Base-by-base conservation (phyloP, 164 flowering plant species). In the Dillenia suffruticosa region DNA sequence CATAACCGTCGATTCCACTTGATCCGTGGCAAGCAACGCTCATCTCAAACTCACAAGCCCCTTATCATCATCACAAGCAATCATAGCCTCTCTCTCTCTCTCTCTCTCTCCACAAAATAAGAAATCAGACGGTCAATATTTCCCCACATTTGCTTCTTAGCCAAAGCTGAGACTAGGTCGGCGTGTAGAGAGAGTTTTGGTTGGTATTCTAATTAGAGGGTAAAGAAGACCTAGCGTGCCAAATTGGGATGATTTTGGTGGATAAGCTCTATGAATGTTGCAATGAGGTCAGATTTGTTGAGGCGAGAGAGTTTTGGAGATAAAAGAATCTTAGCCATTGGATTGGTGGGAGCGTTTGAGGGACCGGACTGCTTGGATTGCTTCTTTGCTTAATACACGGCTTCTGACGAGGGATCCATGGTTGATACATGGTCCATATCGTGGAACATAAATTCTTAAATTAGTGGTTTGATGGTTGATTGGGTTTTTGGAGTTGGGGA, bases 321-420 rank as follows among this genome's bases (percentile, higher is more conserved):
- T n/a, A 61, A 69, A 50, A 61, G 51, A 66, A 63, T 55, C 17
- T 63, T 51, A 44, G 70, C 56, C 68, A 59, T 57, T 40, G 10
- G 56, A 40, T 61, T 63, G 64, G 16, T 69, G 63, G 50, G 89
- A 81, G 12, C 96, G 84, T 56, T 93, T 93, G 46, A 93, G 89
- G n/a, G 62, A 88, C 55, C 71, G 98, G 54, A 92, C 68, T 55
- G 95, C 95, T 56, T 81, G 92, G 73, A 93, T 93, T 43, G 98
- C 92, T 74, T 93, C 98, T 49, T 69, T 77, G 86, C 84, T 79
- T 4, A 90, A 79, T 46, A 74, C 61, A 11, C 98, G 86, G 60
- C 98, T 96, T 54, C 80, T 84, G 46, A 72, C 70, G 12, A 92
- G 81, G 1, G 96, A 90, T 11, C 89, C 86, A 14, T 96, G 91